Conservation (phyloP, 169 alveolate species). For the Plasmodium chabaudi region DNA sequence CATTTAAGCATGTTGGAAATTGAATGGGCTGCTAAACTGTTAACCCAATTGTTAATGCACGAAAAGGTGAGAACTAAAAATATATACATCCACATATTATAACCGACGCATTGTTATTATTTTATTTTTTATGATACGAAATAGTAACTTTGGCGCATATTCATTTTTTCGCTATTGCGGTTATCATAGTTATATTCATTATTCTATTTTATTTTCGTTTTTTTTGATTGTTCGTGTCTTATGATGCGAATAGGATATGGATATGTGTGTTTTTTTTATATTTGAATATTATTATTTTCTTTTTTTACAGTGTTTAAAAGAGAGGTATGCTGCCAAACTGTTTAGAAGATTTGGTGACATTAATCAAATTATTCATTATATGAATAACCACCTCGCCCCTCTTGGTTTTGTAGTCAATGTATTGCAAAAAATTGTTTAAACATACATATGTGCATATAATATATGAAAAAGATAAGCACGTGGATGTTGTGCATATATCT, state of each 20-base stretch:
- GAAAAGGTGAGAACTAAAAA: conserved; percentile 47
- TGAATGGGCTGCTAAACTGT: conserved; percentile 61
- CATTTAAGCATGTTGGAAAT: conserved; percentile 24
- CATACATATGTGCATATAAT: background rate
- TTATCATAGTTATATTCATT: background rate
- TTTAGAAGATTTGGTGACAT: conserved; percentile 50
- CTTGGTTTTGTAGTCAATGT: conserved; percentile 69
- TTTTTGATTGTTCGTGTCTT: too few relatives aligned
- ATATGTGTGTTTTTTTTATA: background rate
- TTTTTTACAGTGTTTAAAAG: conserved; percentile 51
- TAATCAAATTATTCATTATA: conserved; percentile 55
- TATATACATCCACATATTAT: background rate
- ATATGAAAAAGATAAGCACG: background rate
- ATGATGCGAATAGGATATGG: background rate
- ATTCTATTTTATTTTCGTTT: background rate
- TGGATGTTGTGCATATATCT: background rate
- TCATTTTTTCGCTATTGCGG: background rate
- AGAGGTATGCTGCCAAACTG: conserved; percentile 29
- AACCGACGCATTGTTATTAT: background rate
- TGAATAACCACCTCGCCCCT: conserved; percentile 37
- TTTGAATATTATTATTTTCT: background rate
- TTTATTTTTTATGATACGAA: too few relatives aligned
- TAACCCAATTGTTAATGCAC: conserved; percentile 48
- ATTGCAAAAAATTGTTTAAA: background rate
- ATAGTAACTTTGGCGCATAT: too few relatives aligned